These are phyloP conservation scores for Globisporangium lucens DNA, from an alignment of 352 stramenopile species.

Conservation along the genomic window DNA sequence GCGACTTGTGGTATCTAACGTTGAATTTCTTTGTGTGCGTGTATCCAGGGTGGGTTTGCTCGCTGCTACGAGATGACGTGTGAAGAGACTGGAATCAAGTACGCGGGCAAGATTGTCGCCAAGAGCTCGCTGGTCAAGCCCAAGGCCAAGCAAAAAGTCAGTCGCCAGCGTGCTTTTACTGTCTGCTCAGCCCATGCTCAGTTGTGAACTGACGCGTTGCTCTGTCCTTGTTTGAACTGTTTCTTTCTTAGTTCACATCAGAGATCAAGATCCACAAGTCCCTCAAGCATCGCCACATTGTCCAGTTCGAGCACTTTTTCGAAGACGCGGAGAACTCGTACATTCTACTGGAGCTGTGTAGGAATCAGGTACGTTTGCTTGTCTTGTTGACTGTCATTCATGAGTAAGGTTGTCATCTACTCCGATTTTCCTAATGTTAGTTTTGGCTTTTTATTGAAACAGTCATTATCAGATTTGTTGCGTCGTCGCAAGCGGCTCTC, in stretches of 20 bases:
- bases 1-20: neutral
- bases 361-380: conserved; percentile 78
- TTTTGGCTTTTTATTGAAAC: conserved; percentile 12
- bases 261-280: conserved; percentile 99
- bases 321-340: conserved; percentile 97
- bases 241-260: conserved; percentile 71
- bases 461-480: conserved; percentile 96
- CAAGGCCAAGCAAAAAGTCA: conserved; percentile 95
- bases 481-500: conserved; percentile 93
- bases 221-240: neutral
- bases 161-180: neutral
- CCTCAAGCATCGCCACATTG: conserved; percentile 93
- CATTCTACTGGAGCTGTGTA: conserved; percentile 97
- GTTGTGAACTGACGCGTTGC: neutral
- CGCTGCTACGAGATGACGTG: conserved; percentile 96
- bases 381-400: neutral
- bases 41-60: conserved; percentile 92
- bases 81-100: conserved; percentile 90
- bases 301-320: conserved; percentile 98
- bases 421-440: neutral
- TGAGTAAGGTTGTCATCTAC: neutral
- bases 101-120: conserved; percentile 97
- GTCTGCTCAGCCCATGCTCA: neutral
- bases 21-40: neutral
- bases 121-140: conserved; percentile 97